These are phyloP conservation scores for Cladochytrium replicatum DNA, from an alignment of 192 early-diverging fungal species.

Conservation along the genomic window DNA sequence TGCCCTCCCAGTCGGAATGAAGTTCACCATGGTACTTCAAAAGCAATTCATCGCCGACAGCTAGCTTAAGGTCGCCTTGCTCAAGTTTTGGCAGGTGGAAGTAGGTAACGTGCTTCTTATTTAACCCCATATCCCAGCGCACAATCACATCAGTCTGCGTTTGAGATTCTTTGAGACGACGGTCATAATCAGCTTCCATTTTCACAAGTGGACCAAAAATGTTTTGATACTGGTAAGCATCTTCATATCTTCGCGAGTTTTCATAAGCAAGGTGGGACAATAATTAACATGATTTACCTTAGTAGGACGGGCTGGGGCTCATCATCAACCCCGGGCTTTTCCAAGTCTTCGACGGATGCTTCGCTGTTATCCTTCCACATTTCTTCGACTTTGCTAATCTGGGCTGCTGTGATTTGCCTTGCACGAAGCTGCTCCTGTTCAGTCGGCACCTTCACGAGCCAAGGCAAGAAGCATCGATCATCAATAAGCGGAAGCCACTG, in stretches of 20 bases:
- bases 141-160: conserved; percentile 91
- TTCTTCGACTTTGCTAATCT: conserved; percentile 83
- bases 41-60: conserved; percentile 88
- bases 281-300: conserved; percentile 37
- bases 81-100: conserved; percentile 91
- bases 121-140: conserved; percentile 96
- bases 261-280: not conserved
- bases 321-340: conserved; percentile 70
- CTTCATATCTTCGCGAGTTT: conserved; percentile 77
- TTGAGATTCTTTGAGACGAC: conserved; percentile 80
- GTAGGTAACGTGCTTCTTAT: conserved; percentile 83
- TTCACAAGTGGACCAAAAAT: conserved; percentile 92
- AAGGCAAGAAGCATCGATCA: conserved; percentile 86
- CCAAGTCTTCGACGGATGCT: conserved; percentile 71
- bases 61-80: conserved; percentile 77
- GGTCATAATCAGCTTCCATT: conserved; percentile 89
- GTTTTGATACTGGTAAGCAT: conserved; percentile 95
- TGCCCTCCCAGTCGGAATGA: conserved; percentile 73
- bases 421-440: conserved; percentile 74
- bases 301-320: conserved; percentile 77
- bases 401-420: conserved; percentile 69
- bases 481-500: conserved; percentile 97
- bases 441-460: conserved; percentile 86
- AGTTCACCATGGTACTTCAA: conserved; percentile 81
- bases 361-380: conserved; percentile 70